These are phyloP conservation scores for Pseudozyma thailandica DNA, from an alignment of 1,284 basidiomycete genomes.

Conservation along the genomic window DNA sequence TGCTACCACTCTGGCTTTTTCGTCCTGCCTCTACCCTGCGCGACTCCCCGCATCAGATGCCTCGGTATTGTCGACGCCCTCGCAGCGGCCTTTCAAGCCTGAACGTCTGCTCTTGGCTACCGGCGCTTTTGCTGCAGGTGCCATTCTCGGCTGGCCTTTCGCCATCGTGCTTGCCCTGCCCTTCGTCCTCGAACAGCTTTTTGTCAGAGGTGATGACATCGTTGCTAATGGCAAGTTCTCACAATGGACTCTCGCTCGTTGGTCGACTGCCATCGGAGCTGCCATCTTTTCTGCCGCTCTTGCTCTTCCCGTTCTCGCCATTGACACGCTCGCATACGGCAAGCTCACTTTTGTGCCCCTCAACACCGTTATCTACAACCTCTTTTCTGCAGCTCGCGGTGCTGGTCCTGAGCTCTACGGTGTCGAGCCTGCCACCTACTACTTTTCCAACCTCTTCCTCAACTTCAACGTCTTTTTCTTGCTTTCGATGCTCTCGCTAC, in stretches of 20 bases:
- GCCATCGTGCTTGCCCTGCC: slow-evolving; percentile 85
- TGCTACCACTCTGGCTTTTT: slow-evolving; percentile 82
- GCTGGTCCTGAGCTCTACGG: slow-evolving; percentile 90
- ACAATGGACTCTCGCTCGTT: slow-evolving; percentile 69
- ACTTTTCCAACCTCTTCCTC: slow-evolving; percentile 74
- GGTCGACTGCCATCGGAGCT: slow-evolving; percentile 75
- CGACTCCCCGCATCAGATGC: slow-evolving; percentile 25
- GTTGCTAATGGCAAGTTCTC: slow-evolving; percentile 21
- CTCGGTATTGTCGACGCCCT: slow-evolving; percentile 33
- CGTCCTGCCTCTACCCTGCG: slow-evolving; percentile 79
- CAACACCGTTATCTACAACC: slow-evolving; percentile 94
- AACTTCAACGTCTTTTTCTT: slow-evolving; percentile 91
- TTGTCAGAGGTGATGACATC: slow-evolving; percentile 75
- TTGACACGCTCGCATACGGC: slow-evolving; percentile 88
- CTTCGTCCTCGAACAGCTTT: slow-evolving; percentile 89
- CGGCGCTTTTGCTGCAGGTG: slow-evolving; percentile 81
- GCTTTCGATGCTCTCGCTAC: slow-evolving; percentile 74
- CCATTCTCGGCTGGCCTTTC: slow-evolving; percentile 96
- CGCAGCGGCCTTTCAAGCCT: slow-evolving; percentile 35
- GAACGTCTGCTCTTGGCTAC: slow-evolving; percentile 72
- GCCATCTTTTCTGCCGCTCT: slow-evolving; percentile 76
- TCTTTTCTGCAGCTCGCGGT: slow-evolving; percentile 76
- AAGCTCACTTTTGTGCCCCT: slow-evolving; percentile 82
- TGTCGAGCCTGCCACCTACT: slow-evolving; percentile 78
- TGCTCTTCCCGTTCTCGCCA: slow-evolving; percentile 70